A percentile compares a stretch with the other conserved stretches of the same genome.
These are phyloP conservation scores for Friedmanniomyces endolithicus DNA, from an alignment of 495 filamentous ascomycete species.

Conservation along the genomic window DNA sequence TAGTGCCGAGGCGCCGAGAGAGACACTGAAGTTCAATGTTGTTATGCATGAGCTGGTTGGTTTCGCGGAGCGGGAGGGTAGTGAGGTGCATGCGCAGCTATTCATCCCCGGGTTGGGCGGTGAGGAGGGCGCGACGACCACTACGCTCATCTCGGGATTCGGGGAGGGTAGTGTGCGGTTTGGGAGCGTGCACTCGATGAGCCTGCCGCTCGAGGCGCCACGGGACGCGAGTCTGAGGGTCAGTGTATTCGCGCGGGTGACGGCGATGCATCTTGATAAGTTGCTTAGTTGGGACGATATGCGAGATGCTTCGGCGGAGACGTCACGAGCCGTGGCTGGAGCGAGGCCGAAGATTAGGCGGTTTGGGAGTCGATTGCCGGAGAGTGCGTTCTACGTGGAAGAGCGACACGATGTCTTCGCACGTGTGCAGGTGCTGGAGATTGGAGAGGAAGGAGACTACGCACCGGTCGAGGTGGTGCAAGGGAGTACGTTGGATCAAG, in stretches of 20 bases:
- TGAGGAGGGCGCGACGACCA: slow-evolving; percentile 83
- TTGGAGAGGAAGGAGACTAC: slow-evolving; percentile 84
- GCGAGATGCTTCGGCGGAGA: slow-evolving; percentile 54
- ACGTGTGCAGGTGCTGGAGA: slow-evolving; percentile 72
- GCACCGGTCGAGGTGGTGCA: slow-evolving; percentile 86
- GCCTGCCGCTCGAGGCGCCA: slow-evolving; percentile 75
- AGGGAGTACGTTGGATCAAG: slow-evolving; percentile 63
- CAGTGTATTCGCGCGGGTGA: slow-evolving; percentile 87
- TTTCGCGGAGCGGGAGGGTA: slow-evolving; percentile 92
- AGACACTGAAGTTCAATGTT: slow-evolving; percentile 94
- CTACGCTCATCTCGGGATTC: slow-evolving; percentile 86
- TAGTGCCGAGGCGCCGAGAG: slow-evolving; percentile 79
- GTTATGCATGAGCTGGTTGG: slow-evolving; percentile 96
- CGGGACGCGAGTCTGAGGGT: slow-evolving; percentile 65
- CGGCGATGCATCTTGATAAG: slow-evolving; percentile 90
- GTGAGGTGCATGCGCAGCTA: slow-evolving; percentile 88
- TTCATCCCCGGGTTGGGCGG: slow-evolving; percentile 89
- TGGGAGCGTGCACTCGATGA: slow-evolving; percentile 97
- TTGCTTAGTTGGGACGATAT: slow-evolving; percentile 98
- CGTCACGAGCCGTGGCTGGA: slow-evolving; percentile 31
- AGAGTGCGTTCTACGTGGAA: slow-evolving; percentile 82
- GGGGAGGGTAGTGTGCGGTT: slow-evolving; percentile 91
- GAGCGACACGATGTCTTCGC: slow-evolving; percentile 91
- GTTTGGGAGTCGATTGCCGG: slow-evolving; percentile 55
- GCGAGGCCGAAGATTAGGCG: slow-evolving; percentile 6